phyloP scores from a whole-genome alignment of 2,329 filamentous ascomycete genomes.

The Capronia americana region DNA sequence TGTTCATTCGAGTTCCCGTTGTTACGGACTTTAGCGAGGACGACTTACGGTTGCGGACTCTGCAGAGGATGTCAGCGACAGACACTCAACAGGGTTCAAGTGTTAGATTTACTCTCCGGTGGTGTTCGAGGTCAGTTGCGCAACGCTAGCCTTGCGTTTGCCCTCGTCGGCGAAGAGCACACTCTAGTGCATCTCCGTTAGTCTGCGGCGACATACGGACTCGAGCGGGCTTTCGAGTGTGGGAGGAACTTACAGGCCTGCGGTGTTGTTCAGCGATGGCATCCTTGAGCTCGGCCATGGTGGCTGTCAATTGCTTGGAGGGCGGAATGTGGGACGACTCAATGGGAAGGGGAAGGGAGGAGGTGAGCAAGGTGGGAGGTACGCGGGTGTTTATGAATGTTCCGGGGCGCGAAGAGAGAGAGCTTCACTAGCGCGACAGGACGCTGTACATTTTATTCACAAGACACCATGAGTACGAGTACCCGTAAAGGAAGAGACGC shows the following conservation, averaged over 20 bases:
- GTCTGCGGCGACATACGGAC: background rate
- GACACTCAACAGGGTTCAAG: too few species aligned
- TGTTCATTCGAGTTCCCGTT: background rate
- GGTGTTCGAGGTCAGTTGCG: conserved; percentile 43
- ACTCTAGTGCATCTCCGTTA: conserved; percentile 21
- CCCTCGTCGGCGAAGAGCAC: conserved; percentile 35
- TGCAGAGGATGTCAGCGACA: conserved; percentile 18
- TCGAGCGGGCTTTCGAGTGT: background rate
- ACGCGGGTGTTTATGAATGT: conserved; percentile 15
- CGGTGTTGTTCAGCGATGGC: conserved; percentile 8
- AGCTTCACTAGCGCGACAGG: conserved; percentile 10
- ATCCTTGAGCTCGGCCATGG: conserved; percentile 31
- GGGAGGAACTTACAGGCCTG: background rate
- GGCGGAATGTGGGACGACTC: background rate
- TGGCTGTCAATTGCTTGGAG: conserved; percentile 5
- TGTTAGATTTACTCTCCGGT: conserved; percentile 44
- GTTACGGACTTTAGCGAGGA: background rate
- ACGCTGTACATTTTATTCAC: conserved; percentile 6
- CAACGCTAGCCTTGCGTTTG: conserved; percentile 40
- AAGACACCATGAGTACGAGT: background rate
- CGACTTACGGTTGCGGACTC: conserved; percentile 39
- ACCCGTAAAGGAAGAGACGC: background rate
- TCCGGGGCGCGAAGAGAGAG: conserved; percentile 1
- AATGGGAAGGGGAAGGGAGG: background rate
- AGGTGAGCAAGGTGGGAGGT: conserved; percentile 11